Conservation (phyloP, 768 basidiomycete genomes). For the Macrolepiota dolichaula region DNA sequence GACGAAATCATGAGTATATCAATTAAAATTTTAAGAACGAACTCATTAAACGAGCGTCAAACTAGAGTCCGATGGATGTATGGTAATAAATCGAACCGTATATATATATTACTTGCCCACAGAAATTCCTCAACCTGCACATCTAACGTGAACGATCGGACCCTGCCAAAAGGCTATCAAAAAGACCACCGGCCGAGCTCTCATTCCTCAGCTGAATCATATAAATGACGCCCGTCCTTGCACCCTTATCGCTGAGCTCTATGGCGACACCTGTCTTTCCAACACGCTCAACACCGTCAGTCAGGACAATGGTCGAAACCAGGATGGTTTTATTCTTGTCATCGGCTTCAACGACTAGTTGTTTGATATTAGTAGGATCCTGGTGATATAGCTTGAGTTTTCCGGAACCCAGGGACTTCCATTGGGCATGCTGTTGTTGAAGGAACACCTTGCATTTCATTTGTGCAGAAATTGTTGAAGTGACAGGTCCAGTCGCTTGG, state of each 20-base stretch:
- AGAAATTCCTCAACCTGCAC: background rate
- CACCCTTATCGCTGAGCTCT: conserved; percentile 89
- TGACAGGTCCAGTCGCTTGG: conserved; percentile 61
- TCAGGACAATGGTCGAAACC: conserved; percentile 94
- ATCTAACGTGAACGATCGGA: conserved; percentile 59
- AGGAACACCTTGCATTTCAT: conserved; percentile 99
- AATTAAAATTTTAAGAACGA: conserved; percentile 7
- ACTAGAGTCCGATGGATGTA: conserved; percentile 10
- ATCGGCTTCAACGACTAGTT: conserved; percentile 91
- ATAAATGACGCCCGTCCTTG: conserved; percentile 90
- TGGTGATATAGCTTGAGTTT: conserved; percentile 85
- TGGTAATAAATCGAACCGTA: background rate
- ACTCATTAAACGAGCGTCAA: conserved; percentile 11
- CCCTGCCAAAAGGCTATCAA: conserved; percentile 82
- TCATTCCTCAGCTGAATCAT: conserved; percentile 97
- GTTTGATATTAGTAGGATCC: conserved; percentile 86
- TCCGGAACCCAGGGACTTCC: conserved; percentile 92
- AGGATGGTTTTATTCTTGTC: conserved; percentile 70
- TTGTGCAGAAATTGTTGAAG: conserved; percentile 76
- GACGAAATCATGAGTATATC: conserved; percentile 15
- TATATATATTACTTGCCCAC: conserved; percentile 2
- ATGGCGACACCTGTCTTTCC: conserved; percentile 98
- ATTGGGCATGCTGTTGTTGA: conserved; percentile 94
- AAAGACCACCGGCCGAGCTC: conserved; percentile 77
- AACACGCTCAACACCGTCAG: conserved; percentile 97